Evolutionary conservation across 2,329 filamentous ascomycete genomes (phyloP), one percentile per base, ranked within the genome.

Genomic region (Ophiocordyceps sinensis): DNA sequence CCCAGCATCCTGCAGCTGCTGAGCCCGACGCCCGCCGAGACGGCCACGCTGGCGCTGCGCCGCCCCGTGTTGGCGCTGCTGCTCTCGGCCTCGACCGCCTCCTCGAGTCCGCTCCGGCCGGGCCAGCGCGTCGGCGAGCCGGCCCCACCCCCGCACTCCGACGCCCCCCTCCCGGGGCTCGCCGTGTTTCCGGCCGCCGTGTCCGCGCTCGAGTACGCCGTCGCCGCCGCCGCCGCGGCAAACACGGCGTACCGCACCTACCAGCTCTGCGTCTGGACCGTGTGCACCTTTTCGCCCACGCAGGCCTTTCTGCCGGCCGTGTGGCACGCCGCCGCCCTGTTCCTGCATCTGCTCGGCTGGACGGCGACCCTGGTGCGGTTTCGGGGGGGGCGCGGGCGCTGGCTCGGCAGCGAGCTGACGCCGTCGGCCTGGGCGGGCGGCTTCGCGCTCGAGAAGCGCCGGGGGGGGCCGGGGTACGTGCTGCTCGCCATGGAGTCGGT

Each of bases 191-290:
- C 14, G 3, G 34, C n/a, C 8, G 3, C 7, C 15, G 34, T 36
- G 17, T 40, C 40, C 36, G 4, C 43, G 15, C 13, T 32, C 1
- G 42, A 56, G 39, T 56, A 55, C 43, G 10, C 49, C 4, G n/a
- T 51, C 37, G 51, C 48, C 0, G 41, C 42, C 6, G 46, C 38
- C 28, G 49, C 52, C 13, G 51, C 52, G 7, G 49, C 44, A 11
- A 56, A 57, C 38, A 47, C 56, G 11, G 42, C 47, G 4, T 38
- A 49, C 17, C 46, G 56, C 7, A 45, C 50, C 8, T 55, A 48
- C 31, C 45, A 52, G 39, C 44, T 57, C 6, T 49, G 52, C n/a
- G 42, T 50, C 15, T 43, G 52, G 29, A 51, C 51, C 15, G 38
- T 56, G 12, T 47, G 49, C 32, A 46, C 51, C 15, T 53, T 56